A percentile compares a stretch with the other conserved stretches of the same genome.
These are phyloP conservation scores for Pyrrhoderma lamaoense DNA, from an alignment of 1,284 basidiomycete species.

Conservation along the genomic window DNA sequence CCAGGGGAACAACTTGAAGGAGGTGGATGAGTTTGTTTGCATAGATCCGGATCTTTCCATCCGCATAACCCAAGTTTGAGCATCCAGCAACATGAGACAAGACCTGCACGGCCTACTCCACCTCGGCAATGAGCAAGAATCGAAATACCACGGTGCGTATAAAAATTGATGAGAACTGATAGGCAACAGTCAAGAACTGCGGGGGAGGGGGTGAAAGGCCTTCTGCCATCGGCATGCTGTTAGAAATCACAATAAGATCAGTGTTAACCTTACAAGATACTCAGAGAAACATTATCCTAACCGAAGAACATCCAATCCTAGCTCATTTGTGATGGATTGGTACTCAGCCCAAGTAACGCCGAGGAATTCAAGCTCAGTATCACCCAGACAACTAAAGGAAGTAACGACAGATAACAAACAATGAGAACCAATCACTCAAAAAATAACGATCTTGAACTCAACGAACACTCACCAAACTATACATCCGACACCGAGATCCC, in stretches of 20 bases:
- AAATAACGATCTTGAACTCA: not conserved
- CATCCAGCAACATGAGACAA: conserved; percentile 91
- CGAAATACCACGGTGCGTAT: conserved; percentile 69
- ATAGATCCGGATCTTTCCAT: conserved; percentile 38
- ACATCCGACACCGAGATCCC: conserved; percentile 68
- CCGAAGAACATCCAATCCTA: conserved; percentile 74
- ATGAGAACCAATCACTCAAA: conserved; percentile 6
- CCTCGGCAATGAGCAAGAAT: conserved; percentile 92
- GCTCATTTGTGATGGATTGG: conserved; percentile 47
- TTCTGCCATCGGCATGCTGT: conserved; percentile 80
- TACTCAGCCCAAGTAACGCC: conserved; percentile 84
- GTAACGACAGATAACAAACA: not conserved
- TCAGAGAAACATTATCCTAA: too few species aligned
- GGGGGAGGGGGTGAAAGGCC: conserved; percentile 76
- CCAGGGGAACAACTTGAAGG: not conserved
- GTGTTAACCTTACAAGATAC: too few species aligned
- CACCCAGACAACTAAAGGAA: conserved; percentile 67
- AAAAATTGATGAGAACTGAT: conserved; percentile 60
- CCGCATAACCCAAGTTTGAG: conserved; percentile 86
- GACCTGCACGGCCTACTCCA: conserved; percentile 89
- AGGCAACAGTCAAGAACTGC: conserved; percentile 64
- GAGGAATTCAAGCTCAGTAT: conserved; percentile 77
- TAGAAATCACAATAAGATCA: conserved; percentile 24
- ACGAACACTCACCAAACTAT: conserved; percentile 66
- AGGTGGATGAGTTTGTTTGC: conserved; percentile 3